Percentiles rank a stretch among this genome's conserved stretches.
These are phyloP conservation scores for Zhuliangozyma blackwelliae DNA, from an alignment of 1,139 yeast genomes.

Conservation along the genomic window DNA sequence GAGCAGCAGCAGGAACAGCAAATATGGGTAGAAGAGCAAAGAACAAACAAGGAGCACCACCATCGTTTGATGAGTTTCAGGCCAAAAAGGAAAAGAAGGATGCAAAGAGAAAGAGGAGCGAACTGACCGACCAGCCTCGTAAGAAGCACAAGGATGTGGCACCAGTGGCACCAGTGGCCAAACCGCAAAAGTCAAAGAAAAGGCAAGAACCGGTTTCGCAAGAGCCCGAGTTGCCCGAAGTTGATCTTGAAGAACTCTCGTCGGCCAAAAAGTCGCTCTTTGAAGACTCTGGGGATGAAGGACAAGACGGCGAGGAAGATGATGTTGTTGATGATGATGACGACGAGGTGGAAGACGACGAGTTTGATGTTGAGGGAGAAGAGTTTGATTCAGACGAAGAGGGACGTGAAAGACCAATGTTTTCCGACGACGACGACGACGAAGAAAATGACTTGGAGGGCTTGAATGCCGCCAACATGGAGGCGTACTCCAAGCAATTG, in stretches of 20 bases:
- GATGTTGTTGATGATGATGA: constrained; percentile 34
- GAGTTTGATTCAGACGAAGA: constrained; percentile 56
- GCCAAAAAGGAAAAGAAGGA: constrained; percentile 51
- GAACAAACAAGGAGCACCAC: constrained; percentile 89
- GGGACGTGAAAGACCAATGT: constrained; percentile 65
- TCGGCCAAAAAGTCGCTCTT: constrained; percentile 71
- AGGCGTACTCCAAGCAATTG: constrained; percentile 63
- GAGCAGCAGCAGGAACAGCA: background rate
- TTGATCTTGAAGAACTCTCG: constrained; percentile 59
- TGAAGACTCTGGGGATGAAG: constrained; percentile 66
- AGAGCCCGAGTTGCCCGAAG: constrained; percentile 48
- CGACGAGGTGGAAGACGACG: constrained; percentile 43
- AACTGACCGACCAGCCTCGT: constrained; percentile 17
- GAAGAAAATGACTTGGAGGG: constrained; percentile 75
- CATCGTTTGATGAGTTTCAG: constrained; percentile 76
- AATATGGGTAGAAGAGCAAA: constrained; percentile 89
- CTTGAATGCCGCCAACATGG: constrained; percentile 85
- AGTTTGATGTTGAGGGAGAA: constrained; percentile 53
- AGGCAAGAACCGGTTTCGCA: constrained; percentile 13
- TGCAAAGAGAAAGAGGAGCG: constrained; percentile 25
- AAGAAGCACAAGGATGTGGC: constrained; percentile 16
- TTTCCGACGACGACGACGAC: constrained; percentile 66
- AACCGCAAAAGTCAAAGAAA: constrained; percentile 5
- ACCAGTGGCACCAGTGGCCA: constrained; percentile 11
- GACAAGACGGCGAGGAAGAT: constrained; percentile 23